Evolutionary conservation across 176 grass and related monocot species (phyloP), one percentile per base, ranked within the genome.

Genomic region (Bothriochloa decipiens): DNA sequence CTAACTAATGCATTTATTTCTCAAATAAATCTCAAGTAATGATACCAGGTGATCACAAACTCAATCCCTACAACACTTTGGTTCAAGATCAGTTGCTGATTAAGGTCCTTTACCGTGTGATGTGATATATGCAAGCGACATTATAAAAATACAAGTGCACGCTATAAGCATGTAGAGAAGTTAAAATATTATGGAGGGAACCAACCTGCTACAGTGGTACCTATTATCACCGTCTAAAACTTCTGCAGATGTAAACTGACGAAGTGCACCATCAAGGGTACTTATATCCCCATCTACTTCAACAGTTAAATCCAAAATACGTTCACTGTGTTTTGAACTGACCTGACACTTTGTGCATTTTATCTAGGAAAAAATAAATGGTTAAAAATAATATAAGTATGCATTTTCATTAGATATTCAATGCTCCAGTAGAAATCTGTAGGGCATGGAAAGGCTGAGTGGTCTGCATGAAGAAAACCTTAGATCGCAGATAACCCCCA

Each of bases 281-380:
- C 16, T 41, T 64, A 95, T 92, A 79, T 92, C 75, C 22, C 96
- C 93, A 88, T 98, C 86, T 88, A 98, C 92, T 72, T 92, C 92
- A 71, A 98, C 89, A 87, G 86, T 93, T 64, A 98, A 89, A 93
- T 98, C 96, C 89, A 95, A 86, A 81, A 98, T 95, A 36, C 89
- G 85, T 83, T 98, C 96, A 65, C 65, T 74, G 25, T 75, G 83
- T 79, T 85, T 91, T 74, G 96, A 98, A 90, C 85, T 98, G 68
- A 65, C 57, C 60, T 90, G 81, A 41, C 96, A 98, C 61, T 77
- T 95, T 52, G 70, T 83, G 86, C 96, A 98, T 82, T 78, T 98
- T 92, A 98, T 98, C 96, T 98, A 89, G 72, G 25, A 76, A 70
- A 80, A 47, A 75, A 53, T 18, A 67, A 86, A 33, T 6, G 16